A percentile compares a stretch with the other conserved stretches of the same genome.
phyloP scores from a whole-genome alignment of 805 yeast genomes.

The Starmerella bombi region DNA sequence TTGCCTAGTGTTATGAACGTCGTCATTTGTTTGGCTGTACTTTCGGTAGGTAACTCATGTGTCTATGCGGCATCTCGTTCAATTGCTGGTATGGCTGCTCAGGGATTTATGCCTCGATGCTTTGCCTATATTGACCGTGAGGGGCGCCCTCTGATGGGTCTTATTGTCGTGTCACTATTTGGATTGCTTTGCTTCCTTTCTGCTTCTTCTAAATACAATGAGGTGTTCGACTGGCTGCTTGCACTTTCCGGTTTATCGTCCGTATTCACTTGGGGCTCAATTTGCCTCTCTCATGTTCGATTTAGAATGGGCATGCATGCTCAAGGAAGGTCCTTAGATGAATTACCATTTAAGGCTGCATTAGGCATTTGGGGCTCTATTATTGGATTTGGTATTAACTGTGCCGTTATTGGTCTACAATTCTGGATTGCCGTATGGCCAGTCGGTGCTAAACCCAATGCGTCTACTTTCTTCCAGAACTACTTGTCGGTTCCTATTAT shows the following conservation, averaged over 20 bases:
- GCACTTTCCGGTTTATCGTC: slow-evolving; percentile 63
- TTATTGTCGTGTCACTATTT: slow-evolving; percentile 33
- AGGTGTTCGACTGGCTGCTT: slow-evolving; percentile 57
- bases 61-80: slow-evolving; percentile 59
- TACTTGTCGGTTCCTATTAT: slow-evolving; percentile 38
- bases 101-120: slow-evolving; percentile 45
- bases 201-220: slow-evolving; percentile 38
- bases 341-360: slow-evolving; percentile 52
- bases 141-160: slow-evolving; percentile 72
- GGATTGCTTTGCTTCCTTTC: slow-evolving; percentile 49
- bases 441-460: slow-evolving; percentile 31
- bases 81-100: slow-evolving; percentile 49
- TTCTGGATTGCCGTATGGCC: slow-evolving; percentile 76
- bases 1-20: slow-evolving; percentile 59
- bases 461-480: slow-evolving; percentile 36
- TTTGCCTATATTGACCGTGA: slow-evolving; percentile 54
- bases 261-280: slow-evolving; percentile 63
- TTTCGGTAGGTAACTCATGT: slow-evolving; percentile 64
- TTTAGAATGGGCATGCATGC: slow-evolving; percentile 46
- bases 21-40: slow-evolving; percentile 50
- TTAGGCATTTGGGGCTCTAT: slow-evolving; percentile 56
- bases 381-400: slow-evolving; percentile 45
- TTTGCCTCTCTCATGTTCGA: slow-evolving; percentile 52
- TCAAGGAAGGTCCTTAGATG: slow-evolving; percentile 58
- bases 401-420: slow-evolving; percentile 55